These are phyloP conservation scores for Polytrichum commune DNA, from an alignment of 225 moss, liverwort and hornwort species.

Conservation along the genomic window DNA sequence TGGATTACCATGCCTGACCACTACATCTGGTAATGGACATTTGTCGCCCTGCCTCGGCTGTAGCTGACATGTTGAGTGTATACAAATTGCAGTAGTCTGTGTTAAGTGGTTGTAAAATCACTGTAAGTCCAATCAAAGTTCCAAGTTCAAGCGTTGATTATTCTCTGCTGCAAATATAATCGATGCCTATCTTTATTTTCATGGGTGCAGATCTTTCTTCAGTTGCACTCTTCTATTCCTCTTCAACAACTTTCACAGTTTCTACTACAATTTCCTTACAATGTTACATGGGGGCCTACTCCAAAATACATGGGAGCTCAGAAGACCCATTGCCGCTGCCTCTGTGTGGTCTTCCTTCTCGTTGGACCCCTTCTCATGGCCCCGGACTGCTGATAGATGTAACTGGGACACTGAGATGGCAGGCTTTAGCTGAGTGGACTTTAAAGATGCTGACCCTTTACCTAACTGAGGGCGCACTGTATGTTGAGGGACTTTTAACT, in stretches of 20 bases:
- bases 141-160: not conserved
- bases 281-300: conserved; percentile 61
- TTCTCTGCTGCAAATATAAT: not conserved
- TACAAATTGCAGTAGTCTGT: too few relatives aligned
- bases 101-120: too few relatives aligned
- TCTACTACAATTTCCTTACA: conserved; percentile 63
- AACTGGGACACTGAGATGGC: conserved; percentile 68
- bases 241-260: conserved; percentile 40
- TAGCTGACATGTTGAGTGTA: too few relatives aligned
- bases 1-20: too few relatives aligned
- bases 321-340: conserved; percentile 36
- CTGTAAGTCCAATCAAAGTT: too few relatives aligned
- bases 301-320: conserved; percentile 24
- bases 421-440: conserved; percentile 76
- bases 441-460: conserved; percentile 75
- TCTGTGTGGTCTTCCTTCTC: conserved; percentile 39
- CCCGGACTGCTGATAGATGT: conserved; percentile 75
- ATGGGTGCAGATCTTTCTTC: conserved; percentile 68
- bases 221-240: conserved; percentile 72
- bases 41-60: too few relatives aligned
- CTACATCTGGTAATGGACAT: too few relatives aligned
- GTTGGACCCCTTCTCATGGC: conserved; percentile 42
- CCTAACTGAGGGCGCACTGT: conserved; percentile 71
- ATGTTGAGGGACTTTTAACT: conserved; percentile 80
- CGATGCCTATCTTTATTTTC: not conserved